Evolutionary conservation across 2,329 filamentous ascomycete species (phyloP), one percentile per base, ranked within the genome.

Genomic region (Dactylonectria macrodidyma): DNA sequence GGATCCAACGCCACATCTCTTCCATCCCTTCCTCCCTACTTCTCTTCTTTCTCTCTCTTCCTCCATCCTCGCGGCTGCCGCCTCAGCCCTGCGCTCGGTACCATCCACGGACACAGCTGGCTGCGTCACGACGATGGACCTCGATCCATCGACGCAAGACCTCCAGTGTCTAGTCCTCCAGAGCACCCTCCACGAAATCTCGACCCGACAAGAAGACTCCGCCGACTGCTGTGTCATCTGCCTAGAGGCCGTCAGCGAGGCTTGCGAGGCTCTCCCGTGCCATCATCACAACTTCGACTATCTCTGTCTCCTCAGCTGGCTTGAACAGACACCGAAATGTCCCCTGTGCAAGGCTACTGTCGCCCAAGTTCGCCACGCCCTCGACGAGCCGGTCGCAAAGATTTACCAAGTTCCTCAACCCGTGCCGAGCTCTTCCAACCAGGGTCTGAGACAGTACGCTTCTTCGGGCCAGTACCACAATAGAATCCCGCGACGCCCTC

Each of bases 221-320:
- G 46, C 65, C 24, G 75, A 78, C 70, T 89, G 87, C 76, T 98
- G 95, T 80, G 94, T 97, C 70, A 96, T 98, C 80, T 98, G 95
- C 80, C 90, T 98, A 68, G 93, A 95, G 64, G 77, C 83, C 60
- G 86, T 97, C 76, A 89, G 90, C 10, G 93, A 96, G 75, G 83
- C 89, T 59, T 94, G 93, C 70, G 85, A 91, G 58, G 89, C 93
- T 8, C 83, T 87, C 22, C 95, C 95, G 8, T 98, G 95, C 84
- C 87, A 89, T 48, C 95, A 98, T 83, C 82, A 85, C 65, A 90
- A 91, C 73, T 97, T 97, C 78, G 95, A 98, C 84, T 97, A 95
- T 77, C 80, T 94, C 12, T 98, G 95, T 79, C 87, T 97, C 6
- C 82, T 91, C 24, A 95, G 88, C 81, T 98, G 95, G 95, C 84